Base-by-base conservation (phyloP, 2,329 filamentous ascomycete genomes). In the Akanthomyces uredinophilus region DNA sequence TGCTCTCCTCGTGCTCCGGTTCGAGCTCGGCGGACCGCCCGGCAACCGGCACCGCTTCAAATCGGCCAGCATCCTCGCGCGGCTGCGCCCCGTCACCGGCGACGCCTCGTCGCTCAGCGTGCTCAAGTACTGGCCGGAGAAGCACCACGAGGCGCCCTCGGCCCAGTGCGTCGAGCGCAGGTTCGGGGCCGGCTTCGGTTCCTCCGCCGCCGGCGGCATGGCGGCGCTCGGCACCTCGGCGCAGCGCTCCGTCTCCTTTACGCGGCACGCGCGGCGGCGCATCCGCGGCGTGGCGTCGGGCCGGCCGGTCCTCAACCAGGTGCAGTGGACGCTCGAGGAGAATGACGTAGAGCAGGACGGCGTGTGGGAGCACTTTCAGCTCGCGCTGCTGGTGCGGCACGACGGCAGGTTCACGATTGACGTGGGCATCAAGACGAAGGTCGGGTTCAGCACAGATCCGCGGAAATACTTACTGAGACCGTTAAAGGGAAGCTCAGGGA, bases 281-380 rank as follows among this genome's bases (percentile, higher is more conserved):
- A 44, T 57, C 54, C 43, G 39, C 24, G 54, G 54, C 29, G 43
- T 47, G 5, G 54, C 54, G 5, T 47, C 54, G 18, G 54, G 54
- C 24, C 54, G 54, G 18, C 54, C 54, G 27, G n/a, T 47, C 2
- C 54, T 57, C 27, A 24, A 44, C 54, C 54, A 57, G 43, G 54
- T 57, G 41, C 54, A 44, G 29, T 57, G 54, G 54, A 57, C 54
- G 54, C 54, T 57, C 27, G 54, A 57, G 29, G 54, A 57, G 29
- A 57, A 57, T 20, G 54, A 47, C 14, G 2, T 57, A 24, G 27
- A 47, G 54, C 54, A 57, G 54, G 43, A 47, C 29, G 54, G 54
- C 54, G 32, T 57, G n/a, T 57, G 54, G 54, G 54, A 47, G 54
- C 54, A 57, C n/a, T 57, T 57, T 5, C 54, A 20, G n/a, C 54